Base-by-base conservation (phyloP, 495 filamentous ascomycete species). In the Wilcoxina mikolae region DNA sequence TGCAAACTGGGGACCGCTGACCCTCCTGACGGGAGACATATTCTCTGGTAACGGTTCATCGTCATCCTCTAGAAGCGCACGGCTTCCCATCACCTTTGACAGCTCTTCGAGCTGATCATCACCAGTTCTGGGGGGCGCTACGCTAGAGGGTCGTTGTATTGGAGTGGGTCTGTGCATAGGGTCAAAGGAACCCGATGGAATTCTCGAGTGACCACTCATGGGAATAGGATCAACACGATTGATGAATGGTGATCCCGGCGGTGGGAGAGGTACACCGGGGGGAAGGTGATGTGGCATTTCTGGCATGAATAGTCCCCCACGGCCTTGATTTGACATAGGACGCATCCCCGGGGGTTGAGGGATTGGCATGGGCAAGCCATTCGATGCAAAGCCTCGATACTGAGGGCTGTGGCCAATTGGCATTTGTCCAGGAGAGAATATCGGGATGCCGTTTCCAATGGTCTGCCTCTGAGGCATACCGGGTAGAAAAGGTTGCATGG, bases 51-150 rank as follows among this genome's bases (percentile, higher is more conserved):
- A 39, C 3, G 71, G 68, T 26, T 71, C 72, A 55, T 87, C 79
- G 17, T 73, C 76, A 64, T 93, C 88, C 60, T 93, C 89, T 33
- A 95, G 73, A n/a, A 98, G 72, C 7, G 89, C 90, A 66, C 83
- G 88, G 69, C 90, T 95, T 9, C 91, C 93, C n/a, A 98, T 75
- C 65, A 89, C 86, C 47, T 80, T 76, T 53, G 78, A 84, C 43
- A 93, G 71, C 51, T 88, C 79, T 52, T 95, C 87, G 31, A 84
- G 61, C 20, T 75, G 72, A 41, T 73, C 71, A 23, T 67, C 70
- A 15, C 74, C 67, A 41, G 76, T 72, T 38, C 67, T 67, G n/a
- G 46, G 54, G 7, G 78, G 77, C 23, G 83, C 78, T 20, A 82
- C 79, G 68, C 88, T 96, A 20, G 80, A 80, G 1, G 91, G 89